These are phyloP conservation scores for Hypoxylon intermedium DNA, from an alignment of 495 filamentous ascomycete species.

Conservation along the genomic window DNA sequence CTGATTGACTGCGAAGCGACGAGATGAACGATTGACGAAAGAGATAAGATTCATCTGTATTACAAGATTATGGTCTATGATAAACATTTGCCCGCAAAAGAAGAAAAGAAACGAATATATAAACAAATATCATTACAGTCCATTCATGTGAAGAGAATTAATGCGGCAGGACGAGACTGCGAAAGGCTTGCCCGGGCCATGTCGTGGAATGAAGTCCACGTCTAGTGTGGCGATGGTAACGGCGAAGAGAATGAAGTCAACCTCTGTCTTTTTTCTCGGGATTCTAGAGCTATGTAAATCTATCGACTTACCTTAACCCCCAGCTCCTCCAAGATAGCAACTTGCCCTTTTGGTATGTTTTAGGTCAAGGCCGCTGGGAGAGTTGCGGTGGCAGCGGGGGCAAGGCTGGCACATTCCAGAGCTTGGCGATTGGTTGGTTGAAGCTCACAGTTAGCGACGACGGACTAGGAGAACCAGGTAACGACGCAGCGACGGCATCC, in stretches of 20 bases:
- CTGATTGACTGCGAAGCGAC: slow-evolving; percentile 4
- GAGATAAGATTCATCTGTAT: slow-evolving; percentile 3
- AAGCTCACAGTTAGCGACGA: not conserved
- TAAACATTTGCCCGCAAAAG: slow-evolving; percentile 11
- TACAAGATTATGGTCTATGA: slow-evolving; percentile 2
- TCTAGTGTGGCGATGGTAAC: slow-evolving; percentile 3
- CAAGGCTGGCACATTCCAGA: slow-evolving; percentile 32
- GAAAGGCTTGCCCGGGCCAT: slow-evolving; percentile 35
- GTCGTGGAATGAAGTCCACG: slow-evolving; percentile 35
- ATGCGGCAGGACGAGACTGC: slow-evolving; percentile 35
- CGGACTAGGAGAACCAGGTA: slow-evolving; percentile 3
- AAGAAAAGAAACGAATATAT: slow-evolving; percentile 25
- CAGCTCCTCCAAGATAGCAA: not conserved
- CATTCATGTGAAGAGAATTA: slow-evolving; percentile 24
- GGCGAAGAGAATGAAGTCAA: slow-evolving; percentile 19
- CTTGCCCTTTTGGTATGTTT: slow-evolving; percentile 19
- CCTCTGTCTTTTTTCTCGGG: slow-evolving; percentile 11
- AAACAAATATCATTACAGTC: slow-evolving; percentile 9
- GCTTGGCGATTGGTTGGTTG: slow-evolving; percentile 22
- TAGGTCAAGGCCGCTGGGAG: not conserved
- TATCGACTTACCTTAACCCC: slow-evolving; percentile 5
- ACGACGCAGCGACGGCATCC: slow-evolving; percentile 12
- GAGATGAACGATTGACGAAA: slow-evolving; percentile 4
- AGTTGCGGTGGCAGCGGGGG: not conserved
- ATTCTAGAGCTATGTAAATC: not conserved